These are phyloP conservation scores for Marasmius tenuissimus DNA, from an alignment of 1,284 basidiomycete species.

Conservation along the genomic window DNA sequence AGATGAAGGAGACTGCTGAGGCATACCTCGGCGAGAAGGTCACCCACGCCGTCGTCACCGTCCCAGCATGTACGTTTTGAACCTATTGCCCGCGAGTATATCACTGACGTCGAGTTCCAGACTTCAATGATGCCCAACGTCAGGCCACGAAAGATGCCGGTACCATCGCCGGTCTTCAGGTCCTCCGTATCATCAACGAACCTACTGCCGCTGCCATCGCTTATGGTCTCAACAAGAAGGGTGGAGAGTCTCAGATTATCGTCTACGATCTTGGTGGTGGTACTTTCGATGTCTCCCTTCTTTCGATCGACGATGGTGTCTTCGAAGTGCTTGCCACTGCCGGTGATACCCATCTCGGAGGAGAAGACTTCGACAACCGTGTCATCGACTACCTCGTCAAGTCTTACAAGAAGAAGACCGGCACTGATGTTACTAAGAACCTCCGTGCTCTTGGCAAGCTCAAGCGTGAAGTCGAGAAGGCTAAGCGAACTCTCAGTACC, in stretches of 20 bases:
- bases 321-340: conserved; percentile 98
- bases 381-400: conserved; percentile 93
- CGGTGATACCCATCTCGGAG: conserved; percentile 98
- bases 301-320: conserved; percentile 97
- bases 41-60: conserved; percentile 97
- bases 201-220: conserved; percentile 98
- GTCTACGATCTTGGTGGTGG: conserved; percentile 99
- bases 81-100: background rate
- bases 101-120: conserved; percentile 27
- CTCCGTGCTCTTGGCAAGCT: conserved; percentile 94
- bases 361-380: conserved; percentile 99
- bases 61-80: conserved; percentile 77
- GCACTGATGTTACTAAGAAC: conserved; percentile 86
- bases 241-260: conserved; percentile 92
- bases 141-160: conserved; percentile 99
- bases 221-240: conserved; percentile 97
- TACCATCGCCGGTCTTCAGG: conserved; percentile 92
- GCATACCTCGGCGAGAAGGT: conserved; percentile 96
- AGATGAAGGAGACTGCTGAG: conserved; percentile 99
- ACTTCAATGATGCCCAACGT: conserved; percentile 99
- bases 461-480: conserved; percentile 98
- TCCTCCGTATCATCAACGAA: conserved; percentile 99
- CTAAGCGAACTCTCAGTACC: conserved; percentile 95
- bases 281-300: conserved; percentile 97
- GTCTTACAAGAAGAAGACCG: conserved; percentile 94